Evolutionary conservation across 768 basidiomycete genomes (phyloP).

Genomic region (Stropharia rugosoannulata): DNA sequence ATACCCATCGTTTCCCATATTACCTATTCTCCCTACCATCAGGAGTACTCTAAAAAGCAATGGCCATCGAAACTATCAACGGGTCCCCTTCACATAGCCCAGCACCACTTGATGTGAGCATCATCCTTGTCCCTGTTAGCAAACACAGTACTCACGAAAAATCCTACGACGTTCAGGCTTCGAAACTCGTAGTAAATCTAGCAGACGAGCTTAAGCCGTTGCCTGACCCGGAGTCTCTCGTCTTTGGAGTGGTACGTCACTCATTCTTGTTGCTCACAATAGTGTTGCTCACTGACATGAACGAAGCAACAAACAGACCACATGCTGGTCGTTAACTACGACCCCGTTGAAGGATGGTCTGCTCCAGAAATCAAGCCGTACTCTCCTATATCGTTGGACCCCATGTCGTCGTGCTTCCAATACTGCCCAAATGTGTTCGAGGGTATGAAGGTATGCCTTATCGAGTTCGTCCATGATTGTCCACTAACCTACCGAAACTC

Average conservation of each 20-base stretch:
- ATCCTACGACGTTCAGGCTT: slow-evolving; percentile 38
- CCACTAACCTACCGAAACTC: background rate
- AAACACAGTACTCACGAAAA: background rate
- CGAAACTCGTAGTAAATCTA: slow-evolving; percentile 48
- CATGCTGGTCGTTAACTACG: slow-evolving; percentile 70
- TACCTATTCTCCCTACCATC: background rate
- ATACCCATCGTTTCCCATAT: background rate
- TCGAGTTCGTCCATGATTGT: background rate
- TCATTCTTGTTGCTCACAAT: background rate
- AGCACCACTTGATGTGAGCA: slow-evolving; percentile 11
- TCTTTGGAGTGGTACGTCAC: slow-evolving; percentile 55
- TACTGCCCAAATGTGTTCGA: slow-evolving; percentile 88
- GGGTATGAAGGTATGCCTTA: slow-evolving; percentile 65
- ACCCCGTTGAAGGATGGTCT: slow-evolving; percentile 66
- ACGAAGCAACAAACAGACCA: slow-evolving; percentile 68
- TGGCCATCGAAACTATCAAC: slow-evolving; percentile 15
- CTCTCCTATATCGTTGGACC: slow-evolving; percentile 66
- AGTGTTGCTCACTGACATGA: background rate
- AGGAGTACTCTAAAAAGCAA: slow-evolving; percentile 3
- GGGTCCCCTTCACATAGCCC: slow-evolving; percentile 7
- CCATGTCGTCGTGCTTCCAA: slow-evolving; percentile 77
- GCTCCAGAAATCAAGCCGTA: slow-evolving; percentile 75
- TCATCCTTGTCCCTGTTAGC: background rate
- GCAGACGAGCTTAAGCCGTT: slow-evolving; percentile 50
- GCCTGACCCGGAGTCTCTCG: slow-evolving; percentile 43